phyloP scores from a whole-genome alignment of 352 stramenopile species.

The Phytopythium vexans region DNA sequence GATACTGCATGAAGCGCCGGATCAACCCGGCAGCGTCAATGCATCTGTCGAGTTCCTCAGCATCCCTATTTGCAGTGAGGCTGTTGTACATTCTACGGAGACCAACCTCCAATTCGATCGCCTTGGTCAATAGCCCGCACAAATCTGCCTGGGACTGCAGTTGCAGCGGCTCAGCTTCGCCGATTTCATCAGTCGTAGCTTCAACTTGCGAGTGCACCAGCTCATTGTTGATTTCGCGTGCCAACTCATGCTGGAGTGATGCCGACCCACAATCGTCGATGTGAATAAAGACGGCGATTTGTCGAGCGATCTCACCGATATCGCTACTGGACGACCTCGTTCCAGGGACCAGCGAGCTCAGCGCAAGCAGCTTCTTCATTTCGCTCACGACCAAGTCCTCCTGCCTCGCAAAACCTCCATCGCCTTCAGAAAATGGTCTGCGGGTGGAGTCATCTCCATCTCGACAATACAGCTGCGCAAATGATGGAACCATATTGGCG shows the following conservation, averaged over 20 bases:
- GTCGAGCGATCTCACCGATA: not conserved
- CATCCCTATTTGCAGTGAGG: not conserved
- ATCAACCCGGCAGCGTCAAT: not conserved
- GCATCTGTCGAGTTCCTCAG: not conserved
- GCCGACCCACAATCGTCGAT: not conserved
- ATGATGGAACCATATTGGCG: slow-evolving; percentile 14
- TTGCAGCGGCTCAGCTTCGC: not conserved
- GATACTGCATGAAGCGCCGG: not conserved
- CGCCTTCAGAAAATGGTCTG: slow-evolving; percentile 2
- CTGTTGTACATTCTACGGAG: not conserved
- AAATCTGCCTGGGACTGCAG: not conserved
- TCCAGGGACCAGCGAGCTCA: not conserved
- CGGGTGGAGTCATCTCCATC: not conserved
- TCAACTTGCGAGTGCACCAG: not conserved
- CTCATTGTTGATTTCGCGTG: not conserved
- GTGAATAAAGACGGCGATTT: not conserved
- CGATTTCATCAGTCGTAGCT: not conserved
- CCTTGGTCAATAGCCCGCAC: no score
- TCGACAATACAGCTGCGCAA: slow-evolving; percentile 12
- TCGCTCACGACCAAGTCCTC: slow-evolving; percentile 9
- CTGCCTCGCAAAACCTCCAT: not conserved
- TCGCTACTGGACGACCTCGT: not conserved
- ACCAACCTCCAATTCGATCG: no score
- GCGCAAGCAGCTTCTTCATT: slow-evolving; percentile 19
- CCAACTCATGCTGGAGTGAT: not conserved